A percentile compares a stretch with the other conserved stretches of the same genome.
Conservation (phyloP, 1,284 basidiomycete genomes). For the Abortiporus biennis region DNA sequence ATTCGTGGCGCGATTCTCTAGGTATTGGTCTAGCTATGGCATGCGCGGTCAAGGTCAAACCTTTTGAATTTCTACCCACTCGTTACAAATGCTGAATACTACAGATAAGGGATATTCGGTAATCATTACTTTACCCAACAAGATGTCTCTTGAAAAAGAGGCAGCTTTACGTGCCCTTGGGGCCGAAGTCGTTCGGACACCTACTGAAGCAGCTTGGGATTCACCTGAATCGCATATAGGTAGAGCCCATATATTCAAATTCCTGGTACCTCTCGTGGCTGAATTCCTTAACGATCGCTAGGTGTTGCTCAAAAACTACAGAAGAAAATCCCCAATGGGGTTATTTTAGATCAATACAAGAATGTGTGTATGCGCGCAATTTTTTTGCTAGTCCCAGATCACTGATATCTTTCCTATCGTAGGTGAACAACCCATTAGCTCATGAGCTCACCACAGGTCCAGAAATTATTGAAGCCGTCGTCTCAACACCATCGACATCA, state of each 20-base stretch:
- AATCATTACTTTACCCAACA: constrained; percentile 95
- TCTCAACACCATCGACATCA: constrained; percentile 53
- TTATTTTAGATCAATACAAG: constrained; percentile 91
- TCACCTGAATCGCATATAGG: constrained; percentile 87
- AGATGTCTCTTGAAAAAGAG: constrained; percentile 96
- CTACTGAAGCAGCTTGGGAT: constrained; percentile 85
- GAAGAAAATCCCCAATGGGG: constrained; percentile 74
- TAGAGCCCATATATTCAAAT: constrained; percentile 38
- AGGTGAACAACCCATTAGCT: constrained; percentile 84
- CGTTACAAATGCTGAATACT: constrained; percentile 63
- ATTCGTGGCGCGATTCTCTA: constrained; percentile 21
- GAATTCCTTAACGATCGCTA: constrained; percentile 76
- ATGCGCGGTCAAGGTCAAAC: constrained; percentile 81
- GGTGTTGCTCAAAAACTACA: constrained; percentile 80
- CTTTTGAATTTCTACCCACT: background rate
- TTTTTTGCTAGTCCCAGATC: background rate
- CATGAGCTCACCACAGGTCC: constrained; percentile 85
- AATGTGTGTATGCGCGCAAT: constrained; percentile 44
- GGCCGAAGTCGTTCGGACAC: constrained; percentile 91
- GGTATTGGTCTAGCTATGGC: constrained; percentile 91
- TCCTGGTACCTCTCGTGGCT: constrained; percentile 54
- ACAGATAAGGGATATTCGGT: constrained; percentile 81
- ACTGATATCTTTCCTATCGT: constrained; percentile 5
- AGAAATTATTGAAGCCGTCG: constrained; percentile 80
- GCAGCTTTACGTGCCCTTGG: constrained; percentile 87